Percentiles rank a stretch among this genome's conserved stretches.
These are phyloP conservation scores for Sequoia sempervirens DNA, from an alignment of 75 land plant genomes.

Conservation along the genomic window DNA sequence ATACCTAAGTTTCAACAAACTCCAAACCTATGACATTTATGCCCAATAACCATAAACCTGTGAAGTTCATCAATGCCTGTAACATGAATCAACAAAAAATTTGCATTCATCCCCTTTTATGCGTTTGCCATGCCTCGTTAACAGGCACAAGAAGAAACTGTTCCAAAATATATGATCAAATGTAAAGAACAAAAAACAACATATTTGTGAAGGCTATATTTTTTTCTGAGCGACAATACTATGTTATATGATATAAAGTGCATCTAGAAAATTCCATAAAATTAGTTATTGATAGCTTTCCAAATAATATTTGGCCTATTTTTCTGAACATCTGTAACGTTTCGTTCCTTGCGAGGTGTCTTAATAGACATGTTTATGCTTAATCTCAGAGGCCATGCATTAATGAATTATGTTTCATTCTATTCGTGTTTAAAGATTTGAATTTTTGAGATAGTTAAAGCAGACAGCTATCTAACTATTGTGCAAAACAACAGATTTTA, in stretches of 20 bases:
- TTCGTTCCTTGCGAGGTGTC: neutral
- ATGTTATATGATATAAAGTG: neutral
- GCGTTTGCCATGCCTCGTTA: neutral
- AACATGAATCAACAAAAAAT: too few relatives aligned
- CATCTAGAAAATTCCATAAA: neutral
- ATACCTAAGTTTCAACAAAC: too few relatives aligned
- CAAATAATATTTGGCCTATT: neutral
- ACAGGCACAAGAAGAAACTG: neutral
- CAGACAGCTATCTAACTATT: neutral
- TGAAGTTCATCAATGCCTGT: too few relatives aligned
- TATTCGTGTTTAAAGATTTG: too few relatives aligned
- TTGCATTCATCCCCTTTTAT: neutral
- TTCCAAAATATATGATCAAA: neutral
- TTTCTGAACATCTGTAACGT: neutral
- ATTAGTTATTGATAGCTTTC: neutral
- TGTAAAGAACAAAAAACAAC: too few relatives aligned
- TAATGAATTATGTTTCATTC: neutral
- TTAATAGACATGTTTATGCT: neutral
- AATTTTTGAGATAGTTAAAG: too few relatives aligned
- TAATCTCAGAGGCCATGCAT: neutral
- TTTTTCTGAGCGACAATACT: neutral
- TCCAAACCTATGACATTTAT: too few relatives aligned
- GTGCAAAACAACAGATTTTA: constrained; percentile 38
- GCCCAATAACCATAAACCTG: too few relatives aligned
- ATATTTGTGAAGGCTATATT: neutral